Evolutionary conservation across 176 grass and related monocot genomes (phyloP), one percentile per base, ranked within the genome.

Genomic region (Poa pratensis): DNA sequence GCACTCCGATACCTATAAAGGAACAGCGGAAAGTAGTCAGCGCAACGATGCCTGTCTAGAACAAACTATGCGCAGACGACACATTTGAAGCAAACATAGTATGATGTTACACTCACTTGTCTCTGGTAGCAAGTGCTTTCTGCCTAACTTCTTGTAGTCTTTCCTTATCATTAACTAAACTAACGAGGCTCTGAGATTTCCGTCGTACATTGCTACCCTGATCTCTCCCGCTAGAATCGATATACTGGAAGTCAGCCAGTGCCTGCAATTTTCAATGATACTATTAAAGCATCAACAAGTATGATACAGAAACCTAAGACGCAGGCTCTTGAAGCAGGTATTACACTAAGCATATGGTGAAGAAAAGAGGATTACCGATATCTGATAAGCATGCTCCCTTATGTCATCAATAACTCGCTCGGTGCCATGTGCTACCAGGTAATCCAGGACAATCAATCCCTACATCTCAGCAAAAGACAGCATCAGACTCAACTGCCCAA

Each of bases 141-240:
- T 99, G 88, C 73, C 96, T 85, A 81, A 94, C 93, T 92, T 99
- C 96, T 59, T 92, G 94, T 82, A 96, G 88, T 77, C 96, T 96
- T 89, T 99, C 96, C 87, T 99, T 99, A 59, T 99, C 94, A 80
- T 92, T 99, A 81, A 99, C 94, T 78, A 99, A 94, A 91, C 86
- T 85, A 84, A 99, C 90, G 40, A 99, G 93, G 42, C 88, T 92
- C 79, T 96, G 96, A 12, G 94, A 99, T 94, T 99, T 99, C 79
- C 90, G 87, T 12, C 94, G 88, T 20, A 99, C 94, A 87, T 99
- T 99, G 73, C 85, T 93, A 74, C 96, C 96, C 89, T 99, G 96
- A 80, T 99, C 96, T 69, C 94, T 89, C 74, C 94, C 96, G 71
- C 86, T 82, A 45, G 96, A 99, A 86, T 99, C 96, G 17, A 99